phyloP scores from a whole-genome alignment of 176 grass and related monocot genomes.

The Echinochloa phyllopogon region DNA sequence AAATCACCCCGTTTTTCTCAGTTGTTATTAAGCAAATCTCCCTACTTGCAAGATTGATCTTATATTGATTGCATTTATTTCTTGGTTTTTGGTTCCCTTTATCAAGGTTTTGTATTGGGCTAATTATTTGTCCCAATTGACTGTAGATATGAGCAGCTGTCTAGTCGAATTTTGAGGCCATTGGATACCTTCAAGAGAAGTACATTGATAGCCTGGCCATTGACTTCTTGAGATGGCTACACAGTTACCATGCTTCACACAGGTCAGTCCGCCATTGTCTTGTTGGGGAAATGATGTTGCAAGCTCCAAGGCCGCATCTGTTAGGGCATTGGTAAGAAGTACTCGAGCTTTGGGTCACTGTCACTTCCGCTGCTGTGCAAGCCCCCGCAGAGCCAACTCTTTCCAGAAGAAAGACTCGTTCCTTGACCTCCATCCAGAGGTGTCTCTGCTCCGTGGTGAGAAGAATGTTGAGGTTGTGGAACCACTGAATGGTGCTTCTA shows the following conservation, averaged over 20 bases:
- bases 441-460: slow-evolving; percentile 72
- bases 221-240: slow-evolving; percentile 51
- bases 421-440: slow-evolving; percentile 79
- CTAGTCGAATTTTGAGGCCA: background rate
- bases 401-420: slow-evolving; percentile 70
- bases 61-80: background rate
- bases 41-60: background rate
- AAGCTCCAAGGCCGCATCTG: slow-evolving; percentile 24
- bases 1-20: background rate
- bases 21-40: background rate
- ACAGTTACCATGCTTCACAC: slow-evolving; percentile 68
- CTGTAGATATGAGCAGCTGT: background rate
- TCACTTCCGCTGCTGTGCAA: slow-evolving; percentile 51
- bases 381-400: slow-evolving; percentile 44
- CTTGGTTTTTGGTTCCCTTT: background rate
- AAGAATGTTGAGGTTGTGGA: slow-evolving; percentile 31
- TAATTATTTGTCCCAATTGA: background rate
- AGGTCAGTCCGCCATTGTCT: slow-evolving; percentile 45
- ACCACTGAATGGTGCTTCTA: slow-evolving; percentile 26
- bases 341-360: slow-evolving; percentile 5
- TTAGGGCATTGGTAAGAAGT: background rate
- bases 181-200: background rate
- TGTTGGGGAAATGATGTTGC: slow-evolving; percentile 19
- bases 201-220: background rate
- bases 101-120: background rate